phyloP scores from a whole-genome alignment of 2,329 filamentous ascomycete species.

The Sclerotinia trifoliorum region DNA sequence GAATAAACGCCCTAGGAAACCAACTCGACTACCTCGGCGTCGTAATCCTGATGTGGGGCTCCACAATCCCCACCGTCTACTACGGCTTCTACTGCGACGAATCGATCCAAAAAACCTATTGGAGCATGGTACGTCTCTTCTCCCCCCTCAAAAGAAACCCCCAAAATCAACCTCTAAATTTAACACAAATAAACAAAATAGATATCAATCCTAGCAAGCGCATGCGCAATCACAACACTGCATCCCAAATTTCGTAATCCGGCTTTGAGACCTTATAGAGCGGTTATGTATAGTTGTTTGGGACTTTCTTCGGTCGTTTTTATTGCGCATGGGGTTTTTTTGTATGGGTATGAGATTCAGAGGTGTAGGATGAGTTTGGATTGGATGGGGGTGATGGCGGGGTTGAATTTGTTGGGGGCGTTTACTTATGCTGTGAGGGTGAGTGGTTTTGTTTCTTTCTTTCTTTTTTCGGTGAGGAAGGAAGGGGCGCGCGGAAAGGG shows the following conservation, averaged over 20 bases:
- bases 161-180: not conserved
- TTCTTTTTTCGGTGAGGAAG: no score
- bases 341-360: no score
- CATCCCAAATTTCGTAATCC: not conserved
- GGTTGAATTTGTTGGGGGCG: no score
- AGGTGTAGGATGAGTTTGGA: no score
- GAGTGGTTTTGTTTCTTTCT: no score
- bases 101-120: conserved; percentile 40
- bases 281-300: conserved; percentile 10
- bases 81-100: conserved; percentile 45
- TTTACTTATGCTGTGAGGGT: no score
- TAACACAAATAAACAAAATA: not conserved
- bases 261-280: not conserved
- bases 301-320: conserved; percentile 12
- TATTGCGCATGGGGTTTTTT: conserved; percentile 20
- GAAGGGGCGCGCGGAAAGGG: no score
- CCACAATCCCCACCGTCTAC: conserved; percentile 44
- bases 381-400: no score
- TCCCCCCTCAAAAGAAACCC: not conserved
- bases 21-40: conserved; percentile 44
- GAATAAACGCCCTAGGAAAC: conserved; percentile 41
- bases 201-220: not conserved
- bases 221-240: not conserved
- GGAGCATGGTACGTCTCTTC: conserved; percentile 24
- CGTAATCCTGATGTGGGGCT: conserved; percentile 43